Evolutionary conservation across 169 alveolate species (phyloP).

Genomic region (Plasmodium vinckei): DNA sequence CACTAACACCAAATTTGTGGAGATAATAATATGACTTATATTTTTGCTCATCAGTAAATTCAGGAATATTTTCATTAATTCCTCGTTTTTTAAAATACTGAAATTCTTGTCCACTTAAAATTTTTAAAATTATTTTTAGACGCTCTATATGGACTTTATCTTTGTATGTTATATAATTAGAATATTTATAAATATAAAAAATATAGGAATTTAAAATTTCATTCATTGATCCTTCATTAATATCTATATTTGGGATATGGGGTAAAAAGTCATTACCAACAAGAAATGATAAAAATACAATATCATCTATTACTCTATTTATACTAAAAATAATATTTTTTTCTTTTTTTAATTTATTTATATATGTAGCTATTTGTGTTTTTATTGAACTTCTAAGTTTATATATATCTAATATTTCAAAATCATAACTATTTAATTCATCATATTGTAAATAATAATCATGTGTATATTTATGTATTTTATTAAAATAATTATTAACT

Average conservation of each 20-base stretch:
- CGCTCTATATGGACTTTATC: constrained; percentile 67
- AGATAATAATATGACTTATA: constrained; percentile 81
- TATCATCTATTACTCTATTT: constrained; percentile 94
- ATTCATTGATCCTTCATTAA: constrained; percentile 91
- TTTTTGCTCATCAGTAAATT: constrained; percentile 86
- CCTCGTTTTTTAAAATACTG: constrained; percentile 66
- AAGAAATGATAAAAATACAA: constrained; percentile 94
- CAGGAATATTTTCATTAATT: constrained; percentile 75
- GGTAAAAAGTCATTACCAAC: constrained; percentile 98
- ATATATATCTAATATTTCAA: constrained; percentile 66
- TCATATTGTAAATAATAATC: constrained; percentile 40
- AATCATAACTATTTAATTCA: constrained; percentile 51
- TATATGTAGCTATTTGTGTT: constrained; percentile 75
- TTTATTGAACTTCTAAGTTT: constrained; percentile 54
- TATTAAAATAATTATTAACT: background rate
- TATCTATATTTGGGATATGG: constrained; percentile 90
- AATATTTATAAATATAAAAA: constrained; percentile 78
- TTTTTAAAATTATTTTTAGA: constrained; percentile 22
- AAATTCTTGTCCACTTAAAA: constrained; percentile 43
- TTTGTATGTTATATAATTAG: constrained; percentile 67
- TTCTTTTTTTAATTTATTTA: constrained; percentile 72
- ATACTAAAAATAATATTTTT: constrained; percentile 68
- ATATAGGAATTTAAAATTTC: constrained; percentile 80
- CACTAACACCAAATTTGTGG: constrained; percentile 83
- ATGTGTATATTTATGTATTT: constrained; percentile 39